Conservation (phyloP, 176 grass and related monocot genomes). For the Sorghum bicolor region Sorghum_bicolor_NCBIv3 NC_012870.2:10576001-10576500, state of each 20-base stretch:
- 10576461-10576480: background rate
- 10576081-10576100: conserved; percentile 27
- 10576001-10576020: conserved; percentile 21
- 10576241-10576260: conserved; percentile 44
- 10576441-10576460: background rate
- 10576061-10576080: conserved; percentile 58
- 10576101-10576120: conserved; percentile 24
- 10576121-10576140: conserved; percentile 2
- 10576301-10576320: background rate
- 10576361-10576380: conserved; percentile 13
- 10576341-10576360: conserved; percentile 32
- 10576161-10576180: conserved; percentile 50
- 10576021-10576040: conserved; percentile 21
- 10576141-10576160: conserved; percentile 44
- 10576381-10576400: conserved; percentile 9
- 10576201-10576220: conserved; percentile 40
- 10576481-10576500: background rate
- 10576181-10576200: conserved; percentile 55
- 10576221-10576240: conserved; percentile 28
- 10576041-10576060: conserved; percentile 29
- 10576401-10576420: background rate
- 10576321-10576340: background rate
- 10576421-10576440: background rate
- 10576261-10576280: conserved; percentile 28
- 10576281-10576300: conserved; percentile 16